Percentiles rank a stretch among this genome's conserved stretches.
These are phyloP conservation scores for Coelastrella sp. DNA, from an alignment of 139 green algal species.

Conservation along the genomic window DNA sequence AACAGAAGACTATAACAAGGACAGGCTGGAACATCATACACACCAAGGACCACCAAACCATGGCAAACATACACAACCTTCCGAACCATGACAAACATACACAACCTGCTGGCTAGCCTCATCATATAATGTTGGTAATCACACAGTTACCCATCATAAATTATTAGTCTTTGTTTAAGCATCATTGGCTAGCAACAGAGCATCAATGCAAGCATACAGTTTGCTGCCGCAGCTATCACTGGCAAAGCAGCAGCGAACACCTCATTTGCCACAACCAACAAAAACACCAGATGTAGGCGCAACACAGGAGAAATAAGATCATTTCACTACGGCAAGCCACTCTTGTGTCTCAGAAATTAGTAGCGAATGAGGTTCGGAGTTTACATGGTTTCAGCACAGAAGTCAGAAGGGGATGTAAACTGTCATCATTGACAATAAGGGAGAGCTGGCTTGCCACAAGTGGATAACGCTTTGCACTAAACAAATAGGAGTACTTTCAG, in stretches of 20 bases:
- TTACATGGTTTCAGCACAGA: slow-evolving; percentile 27
- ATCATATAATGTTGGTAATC: slow-evolving; percentile 24
- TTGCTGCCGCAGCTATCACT: too few relatives aligned
- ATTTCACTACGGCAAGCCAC: background rate
- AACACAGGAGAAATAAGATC: too few relatives aligned
- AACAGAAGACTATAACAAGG: background rate
- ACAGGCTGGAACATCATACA: too few relatives aligned
- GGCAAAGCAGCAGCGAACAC: too few relatives aligned
- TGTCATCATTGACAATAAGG: background rate
- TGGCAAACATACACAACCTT: too few relatives aligned
- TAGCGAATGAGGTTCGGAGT: slow-evolving; percentile 45
- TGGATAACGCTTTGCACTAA: too few relatives aligned
- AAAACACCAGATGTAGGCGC: too few relatives aligned
- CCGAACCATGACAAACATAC: background rate
- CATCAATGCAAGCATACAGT: background rate
- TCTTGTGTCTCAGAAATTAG: slow-evolving; percentile 9
- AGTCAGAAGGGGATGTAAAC: slow-evolving; percentile 41
- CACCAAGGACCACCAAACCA: too few relatives aligned
- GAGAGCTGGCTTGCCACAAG: too few relatives aligned
- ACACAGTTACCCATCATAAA: slow-evolving; percentile 30
- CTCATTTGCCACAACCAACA: background rate
- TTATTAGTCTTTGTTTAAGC: slow-evolving; percentile 47
- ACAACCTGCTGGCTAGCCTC: slow-evolving; percentile 34
- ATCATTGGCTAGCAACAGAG: slow-evolving; percentile 23
- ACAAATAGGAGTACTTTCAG: too few relatives aligned